These are phyloP conservation scores for Linnemannia schmuckeri DNA, from an alignment of 192 early-diverging fungal species.

Conservation along the genomic window DNA sequence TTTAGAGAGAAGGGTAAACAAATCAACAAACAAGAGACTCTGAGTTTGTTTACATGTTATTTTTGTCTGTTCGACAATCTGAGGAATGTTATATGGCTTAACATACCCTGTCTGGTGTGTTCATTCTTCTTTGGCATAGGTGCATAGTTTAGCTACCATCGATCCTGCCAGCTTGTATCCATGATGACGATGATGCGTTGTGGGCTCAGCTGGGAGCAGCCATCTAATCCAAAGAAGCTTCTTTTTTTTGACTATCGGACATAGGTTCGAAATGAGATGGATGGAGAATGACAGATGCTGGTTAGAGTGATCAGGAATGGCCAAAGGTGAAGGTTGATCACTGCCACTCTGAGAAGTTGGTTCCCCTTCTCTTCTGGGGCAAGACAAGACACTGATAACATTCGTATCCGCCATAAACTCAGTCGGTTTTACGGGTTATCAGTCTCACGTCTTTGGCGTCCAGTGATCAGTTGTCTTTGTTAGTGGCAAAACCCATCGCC, in stretches of 20 bases:
- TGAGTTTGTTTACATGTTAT: neutral
- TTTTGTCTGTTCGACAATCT: neutral
- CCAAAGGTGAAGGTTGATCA: neutral
- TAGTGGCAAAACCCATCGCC: too few species aligned
- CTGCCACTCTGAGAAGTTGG: neutral
- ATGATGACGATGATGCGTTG: neutral
- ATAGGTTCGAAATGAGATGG: neutral
- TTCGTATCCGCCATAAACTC: neutral
- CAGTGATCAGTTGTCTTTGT: too few species aligned
- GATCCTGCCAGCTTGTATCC: too few species aligned
- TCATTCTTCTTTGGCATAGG: neutral
- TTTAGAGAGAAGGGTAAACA: neutral
- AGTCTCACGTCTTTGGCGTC: too few species aligned
- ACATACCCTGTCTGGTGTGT: neutral
- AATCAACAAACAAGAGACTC: neutral
- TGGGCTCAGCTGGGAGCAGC: neutral
- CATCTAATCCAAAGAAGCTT: neutral
- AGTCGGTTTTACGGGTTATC: neutral
- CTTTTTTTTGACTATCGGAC: neutral
- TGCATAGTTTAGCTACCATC: neutral
- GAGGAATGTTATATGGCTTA: neutral
- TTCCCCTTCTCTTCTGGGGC: neutral
- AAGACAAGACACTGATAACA: neutral
- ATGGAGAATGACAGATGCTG: neutral
- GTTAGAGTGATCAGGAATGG: neutral